phyloP scores from a whole-genome alignment of 176 grass and related monocot genomes.

The Hyparrhenia diplandra region DNA sequence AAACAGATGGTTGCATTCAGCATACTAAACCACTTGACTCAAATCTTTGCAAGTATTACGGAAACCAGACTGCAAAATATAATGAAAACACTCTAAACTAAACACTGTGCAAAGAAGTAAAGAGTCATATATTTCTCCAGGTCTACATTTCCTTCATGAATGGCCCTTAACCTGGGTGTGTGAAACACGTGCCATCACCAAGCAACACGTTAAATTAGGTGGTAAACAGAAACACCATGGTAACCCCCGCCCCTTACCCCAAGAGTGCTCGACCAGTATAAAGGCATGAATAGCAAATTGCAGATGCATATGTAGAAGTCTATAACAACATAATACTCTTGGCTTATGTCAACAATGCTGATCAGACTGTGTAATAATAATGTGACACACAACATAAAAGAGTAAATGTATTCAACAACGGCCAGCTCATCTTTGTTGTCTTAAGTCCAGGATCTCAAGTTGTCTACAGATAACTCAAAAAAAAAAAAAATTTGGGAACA shows the following conservation, averaged over 20 bases:
- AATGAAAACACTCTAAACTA: neutral
- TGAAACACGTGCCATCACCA: neutral
- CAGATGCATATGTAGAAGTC: neutral
- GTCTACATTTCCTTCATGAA: neutral
- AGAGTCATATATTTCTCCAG: neutral
- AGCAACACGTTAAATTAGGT: neutral
- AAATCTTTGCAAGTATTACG: conserved; percentile 24
- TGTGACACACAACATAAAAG: neutral
- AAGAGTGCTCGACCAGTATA: neutral
- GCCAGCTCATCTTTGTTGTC: neutral
- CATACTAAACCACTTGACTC: neutral
- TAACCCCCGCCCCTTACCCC: neutral
- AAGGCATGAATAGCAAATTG: neutral
- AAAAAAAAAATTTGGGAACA: neutral
- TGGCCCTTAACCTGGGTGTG: neutral
- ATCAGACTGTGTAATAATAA: conserved; percentile 10
- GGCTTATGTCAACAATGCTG: neutral
- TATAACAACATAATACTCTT: neutral
- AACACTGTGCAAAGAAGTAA: neutral
- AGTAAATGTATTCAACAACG: neutral
- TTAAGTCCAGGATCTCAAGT: neutral
- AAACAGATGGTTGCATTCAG: neutral
- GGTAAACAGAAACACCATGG: neutral
- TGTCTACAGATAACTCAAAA: neutral
- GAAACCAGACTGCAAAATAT: neutral